Evolutionary conservation across 2,329 filamentous ascomycete genomes (phyloP), one percentile per base, ranked within the genome.

Genomic region (Truncatella angustata): DNA sequence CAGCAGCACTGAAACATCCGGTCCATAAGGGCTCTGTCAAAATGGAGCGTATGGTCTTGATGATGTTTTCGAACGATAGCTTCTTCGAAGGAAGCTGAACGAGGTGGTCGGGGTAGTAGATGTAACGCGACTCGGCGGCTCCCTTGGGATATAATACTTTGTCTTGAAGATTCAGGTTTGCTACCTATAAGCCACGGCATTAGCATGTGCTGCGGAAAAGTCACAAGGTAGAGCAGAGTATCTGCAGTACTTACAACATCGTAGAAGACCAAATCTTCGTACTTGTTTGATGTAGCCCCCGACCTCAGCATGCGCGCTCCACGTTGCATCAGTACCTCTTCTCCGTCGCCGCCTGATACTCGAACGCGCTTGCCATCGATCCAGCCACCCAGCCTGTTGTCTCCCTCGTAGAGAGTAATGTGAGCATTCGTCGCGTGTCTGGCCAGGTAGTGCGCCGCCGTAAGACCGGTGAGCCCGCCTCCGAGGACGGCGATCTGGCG

Each of bases 71-170:
- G 10, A 56, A 14, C 26, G 44, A 54, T 2, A 39, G 4, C 10
- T 51, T 18, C 5, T 9, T 2, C 18, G 52, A 28, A 4, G 64
- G 65, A n/a, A 67, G 24, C 48, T 77, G 76, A 49, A 91, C 87
- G 26, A 94, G 80, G 63, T 86, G 89, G 66, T 96, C 88, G 2
- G 90, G 90, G 63, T 95, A 96, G 78, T 94, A 97, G 54, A 97
- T 76, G 69, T 86, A 97, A 56, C 91, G 87, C 64, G 75, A 49
- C 78, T 76, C 49, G 79, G 71, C 4, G 79, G 76, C 26, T 65
- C 66, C 37, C 71, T 79, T 4, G 69, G 69, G 42, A 77, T 84
- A 61, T 73, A 73, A 48, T 28, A 90, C 66, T 53, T 87, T 73
- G 50, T 82, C 67, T 43, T 73, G 60, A 35, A 91, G 64, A 20